Conservation (phyloP, 371 early-diverging fungal species). For the Mucor mucedo region DNA sequence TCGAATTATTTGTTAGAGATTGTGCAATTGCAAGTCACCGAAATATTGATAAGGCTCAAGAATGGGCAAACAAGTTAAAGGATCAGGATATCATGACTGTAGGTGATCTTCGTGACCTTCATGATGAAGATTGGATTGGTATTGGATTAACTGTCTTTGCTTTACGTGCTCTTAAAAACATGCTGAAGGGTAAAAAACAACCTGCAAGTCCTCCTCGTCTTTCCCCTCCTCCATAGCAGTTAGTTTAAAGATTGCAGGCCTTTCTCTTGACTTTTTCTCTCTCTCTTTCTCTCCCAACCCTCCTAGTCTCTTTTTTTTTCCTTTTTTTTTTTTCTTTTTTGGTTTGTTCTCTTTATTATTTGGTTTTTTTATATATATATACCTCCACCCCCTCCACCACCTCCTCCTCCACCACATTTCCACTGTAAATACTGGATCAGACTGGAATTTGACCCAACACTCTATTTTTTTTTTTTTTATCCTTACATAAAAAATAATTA, state of each 20-base stretch:
- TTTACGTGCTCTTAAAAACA: slow-evolving; percentile 81
- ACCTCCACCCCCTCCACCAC: not conserved
- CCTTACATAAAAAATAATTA: not conserved
- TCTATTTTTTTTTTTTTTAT: not conserved
- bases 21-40: slow-evolving; percentile 71
- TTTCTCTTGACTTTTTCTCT: slow-evolving; percentile 13
- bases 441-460: slow-evolving; percentile 18
- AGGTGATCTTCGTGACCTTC: slow-evolving; percentile 76
- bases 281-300: not conserved
- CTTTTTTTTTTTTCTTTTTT: not conserved
- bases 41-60: slow-evolving; percentile 71
- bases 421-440: slow-evolving; percentile 28
- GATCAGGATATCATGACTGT: slow-evolving; percentile 83
- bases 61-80: slow-evolving; percentile 75
- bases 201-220: slow-evolving; percentile 24
- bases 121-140: slow-evolving; percentile 79
- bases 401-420: not conserved
- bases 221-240: slow-evolving; percentile 23
- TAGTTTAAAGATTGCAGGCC: slow-evolving; percentile 19
- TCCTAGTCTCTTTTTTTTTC: not conserved
- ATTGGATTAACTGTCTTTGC: slow-evolving; percentile 89
- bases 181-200: slow-evolving; percentile 63
- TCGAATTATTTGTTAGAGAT: slow-evolving; percentile 73
- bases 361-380: slow-evolving; percentile 2
- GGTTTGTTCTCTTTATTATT: slow-evolving; percentile 7